phyloP scores from a whole-genome alignment of 257 asterid genomes.

The Nyctanthes arbortristis region DNA sequence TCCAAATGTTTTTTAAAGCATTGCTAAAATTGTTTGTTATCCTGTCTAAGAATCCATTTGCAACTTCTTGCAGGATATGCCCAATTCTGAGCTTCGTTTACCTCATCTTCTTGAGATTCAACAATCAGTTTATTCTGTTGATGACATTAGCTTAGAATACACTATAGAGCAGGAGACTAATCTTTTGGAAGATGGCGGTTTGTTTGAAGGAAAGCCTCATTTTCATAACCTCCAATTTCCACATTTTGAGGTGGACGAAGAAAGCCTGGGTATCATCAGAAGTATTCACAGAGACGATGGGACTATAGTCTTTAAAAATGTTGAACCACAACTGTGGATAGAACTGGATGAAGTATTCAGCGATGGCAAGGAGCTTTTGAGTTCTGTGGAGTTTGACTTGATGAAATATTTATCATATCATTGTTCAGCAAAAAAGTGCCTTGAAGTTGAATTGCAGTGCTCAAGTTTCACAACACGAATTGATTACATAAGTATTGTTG shows the following conservation, averaged over 20 bases:
- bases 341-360: constrained; percentile 44
- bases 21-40: constrained; percentile 2
- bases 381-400: constrained; percentile 54
- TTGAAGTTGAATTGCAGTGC: constrained; percentile 34
- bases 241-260: constrained; percentile 65
- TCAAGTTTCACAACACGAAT: constrained; percentile 32
- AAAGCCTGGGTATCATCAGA: constrained; percentile 43
- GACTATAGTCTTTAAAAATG: constrained; percentile 42
- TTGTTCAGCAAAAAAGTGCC: constrained; percentile 32
- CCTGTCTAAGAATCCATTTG: constrained; percentile 4
- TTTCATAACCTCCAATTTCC: constrained; percentile 45
- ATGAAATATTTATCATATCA: constrained; percentile 44
- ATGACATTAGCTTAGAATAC: constrained; percentile 43
- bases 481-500: constrained; percentile 46
- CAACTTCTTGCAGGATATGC: constrained; percentile 56
- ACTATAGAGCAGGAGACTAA: constrained; percentile 43
- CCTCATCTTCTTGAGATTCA: constrained; percentile 51
- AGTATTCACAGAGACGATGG: constrained; percentile 39
- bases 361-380: constrained; percentile 48
- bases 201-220: constrained; percentile 35
- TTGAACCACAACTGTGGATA: constrained; percentile 44
- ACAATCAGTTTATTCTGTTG: constrained; percentile 62
- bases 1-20: constrained; percentile 22
- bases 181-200: constrained; percentile 53
- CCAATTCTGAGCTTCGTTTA: constrained; percentile 40